phyloP scores from a whole-genome alignment of 192 early-diverging fungal genomes.

The Podila clonocystis region DNA sequence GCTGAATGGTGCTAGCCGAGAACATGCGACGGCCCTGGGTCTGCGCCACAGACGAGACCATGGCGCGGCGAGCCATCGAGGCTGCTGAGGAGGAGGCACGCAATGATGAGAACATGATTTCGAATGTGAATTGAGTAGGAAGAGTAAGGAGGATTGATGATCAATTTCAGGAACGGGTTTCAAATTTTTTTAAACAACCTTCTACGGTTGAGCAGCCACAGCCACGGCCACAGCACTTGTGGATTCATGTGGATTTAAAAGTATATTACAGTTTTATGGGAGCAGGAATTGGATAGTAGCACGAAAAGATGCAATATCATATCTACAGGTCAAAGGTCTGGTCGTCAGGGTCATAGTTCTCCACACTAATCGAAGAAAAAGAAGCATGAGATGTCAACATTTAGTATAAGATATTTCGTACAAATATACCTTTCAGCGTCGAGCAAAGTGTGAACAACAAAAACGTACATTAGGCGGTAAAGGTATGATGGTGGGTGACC shows the following conservation, averaged over 20 bases:
- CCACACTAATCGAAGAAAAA: constrained; percentile 2
- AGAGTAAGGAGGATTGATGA: background rate
- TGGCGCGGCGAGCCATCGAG: constrained; percentile 17
- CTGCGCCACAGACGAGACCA: constrained; percentile 4
- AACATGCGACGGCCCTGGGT: constrained; percentile 22
- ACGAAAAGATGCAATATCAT: constrained; percentile 5
- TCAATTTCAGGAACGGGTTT: background rate
- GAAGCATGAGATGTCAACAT: background rate
- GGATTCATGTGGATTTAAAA: background rate
- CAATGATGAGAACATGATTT: constrained; percentile 25
- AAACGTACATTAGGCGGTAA: constrained; percentile 78
- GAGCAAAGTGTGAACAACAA: background rate
- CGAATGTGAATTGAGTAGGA: background rate
- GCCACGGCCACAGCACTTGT: background rate
- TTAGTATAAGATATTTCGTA: background rate
- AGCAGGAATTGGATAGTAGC: background rate
- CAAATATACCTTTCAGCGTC: background rate
- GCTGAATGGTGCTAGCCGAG: constrained; percentile 27
- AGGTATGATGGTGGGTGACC: constrained; percentile 83
- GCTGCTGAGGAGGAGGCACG: constrained; percentile 15
- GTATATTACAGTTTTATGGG: background rate
- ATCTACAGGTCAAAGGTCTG: constrained; percentile 35
- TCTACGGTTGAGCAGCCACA: background rate
- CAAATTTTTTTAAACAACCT: background rate
- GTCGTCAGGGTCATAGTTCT: constrained; percentile 55